phyloP scores from a whole-genome alignment of 352 stramenopile genomes.

The Phytopythium helicoides region DNA sequence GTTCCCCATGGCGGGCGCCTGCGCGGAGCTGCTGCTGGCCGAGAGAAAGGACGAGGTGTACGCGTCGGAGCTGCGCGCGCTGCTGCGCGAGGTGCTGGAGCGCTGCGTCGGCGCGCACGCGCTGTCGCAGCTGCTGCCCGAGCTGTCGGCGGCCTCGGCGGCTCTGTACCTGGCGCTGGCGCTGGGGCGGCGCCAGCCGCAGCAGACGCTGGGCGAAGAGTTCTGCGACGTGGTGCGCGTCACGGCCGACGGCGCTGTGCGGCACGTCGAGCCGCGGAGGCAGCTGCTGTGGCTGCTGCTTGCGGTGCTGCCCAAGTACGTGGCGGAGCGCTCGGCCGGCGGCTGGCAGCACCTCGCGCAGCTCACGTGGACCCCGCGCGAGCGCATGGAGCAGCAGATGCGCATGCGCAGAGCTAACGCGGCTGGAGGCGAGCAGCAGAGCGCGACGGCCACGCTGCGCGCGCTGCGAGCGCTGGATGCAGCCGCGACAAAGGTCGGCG shows the following conservation, averaged over 20 bases:
- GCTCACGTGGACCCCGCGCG: constrained; percentile 56
- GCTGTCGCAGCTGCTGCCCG: constrained; percentile 76
- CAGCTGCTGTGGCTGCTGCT: constrained; percentile 62
- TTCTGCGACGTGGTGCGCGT: constrained; percentile 85
- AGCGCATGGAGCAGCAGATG: constrained; percentile 81
- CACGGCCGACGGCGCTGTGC: constrained; percentile 10
- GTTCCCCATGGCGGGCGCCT: constrained; percentile 65
- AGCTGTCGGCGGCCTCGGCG: constrained; percentile 58
- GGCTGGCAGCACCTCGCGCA: constrained; percentile 73
- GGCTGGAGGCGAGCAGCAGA: background rate
- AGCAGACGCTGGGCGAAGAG: constrained; percentile 86
- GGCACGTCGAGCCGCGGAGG: constrained; percentile 28
- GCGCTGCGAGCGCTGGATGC: constrained; percentile 40
- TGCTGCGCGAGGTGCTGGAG: constrained; percentile 75
- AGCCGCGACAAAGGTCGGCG: constrained; percentile 43
- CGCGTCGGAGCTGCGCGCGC: constrained; percentile 64
- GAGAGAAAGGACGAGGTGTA: constrained; percentile 77
- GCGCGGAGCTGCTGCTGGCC: constrained; percentile 72
- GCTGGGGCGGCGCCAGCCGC: constrained; percentile 48
- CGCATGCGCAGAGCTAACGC: constrained; percentile 34
- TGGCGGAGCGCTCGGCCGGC: constrained; percentile 53
- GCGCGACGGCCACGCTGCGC: constrained; percentile 5
- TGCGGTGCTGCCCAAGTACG: constrained; percentile 56
- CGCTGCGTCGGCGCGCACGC: constrained; percentile 61
- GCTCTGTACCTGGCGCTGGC: constrained; percentile 69